A percentile compares a stretch with the other conserved stretches of the same genome.
These are phyloP conservation scores for Hemisphaericaspora subhashii DNA, from an alignment of 1,139 yeast species.

Conservation along the genomic window DNA sequence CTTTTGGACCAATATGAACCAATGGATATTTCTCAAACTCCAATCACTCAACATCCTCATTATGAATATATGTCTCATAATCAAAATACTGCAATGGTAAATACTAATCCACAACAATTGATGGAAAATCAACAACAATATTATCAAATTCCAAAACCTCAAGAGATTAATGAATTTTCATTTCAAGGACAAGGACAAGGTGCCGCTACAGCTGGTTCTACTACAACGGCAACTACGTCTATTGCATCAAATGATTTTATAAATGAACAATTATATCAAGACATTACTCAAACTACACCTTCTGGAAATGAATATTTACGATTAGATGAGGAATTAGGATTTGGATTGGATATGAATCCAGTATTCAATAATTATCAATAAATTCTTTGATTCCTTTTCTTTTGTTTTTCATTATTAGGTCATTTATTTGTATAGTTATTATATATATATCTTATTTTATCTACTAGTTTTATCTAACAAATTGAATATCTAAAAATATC, in stretches of 20 bases:
- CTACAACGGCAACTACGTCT: constrained; percentile 2
- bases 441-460: not conserved
- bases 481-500: constrained; percentile 43
- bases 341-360: constrained; percentile 44
- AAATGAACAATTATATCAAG: constrained; percentile 7
- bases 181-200: no score
- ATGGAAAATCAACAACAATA: constrained; percentile 3
- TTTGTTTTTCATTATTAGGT: not conserved
- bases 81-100: constrained; percentile 12
- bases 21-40: constrained; percentile 18
- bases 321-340: constrained; percentile 48
- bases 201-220: no score
- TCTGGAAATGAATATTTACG: constrained; percentile 32
- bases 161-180: constrained; percentile 44
- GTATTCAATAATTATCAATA: constrained; percentile 10
- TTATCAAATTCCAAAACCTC: constrained; percentile 39
- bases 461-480: constrained; percentile 1
- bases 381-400: not conserved
- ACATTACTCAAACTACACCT: constrained; percentile 9
- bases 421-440: constrained; percentile 3
- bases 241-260: constrained; percentile 1
- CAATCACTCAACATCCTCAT: constrained; percentile 8
- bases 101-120: constrained; percentile 8
- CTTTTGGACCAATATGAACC: constrained; percentile 8
- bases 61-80: constrained; percentile 2